Evolutionary conservation across 2,329 filamentous ascomycete species (phyloP).

Genomic region (Lachnum nothofagi): DNA sequence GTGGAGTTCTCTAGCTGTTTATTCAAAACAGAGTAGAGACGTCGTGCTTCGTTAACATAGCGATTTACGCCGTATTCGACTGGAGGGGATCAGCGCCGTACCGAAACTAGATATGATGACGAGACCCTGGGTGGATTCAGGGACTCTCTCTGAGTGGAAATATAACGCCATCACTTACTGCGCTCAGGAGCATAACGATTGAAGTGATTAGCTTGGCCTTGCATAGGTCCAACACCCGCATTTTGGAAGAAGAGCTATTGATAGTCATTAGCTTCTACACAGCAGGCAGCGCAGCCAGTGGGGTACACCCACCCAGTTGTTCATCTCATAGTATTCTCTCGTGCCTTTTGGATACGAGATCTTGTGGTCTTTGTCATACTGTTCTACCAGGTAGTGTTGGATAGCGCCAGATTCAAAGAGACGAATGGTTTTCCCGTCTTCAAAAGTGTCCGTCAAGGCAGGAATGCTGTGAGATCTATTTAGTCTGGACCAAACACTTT

Average conservation of each 20-base stretch:
- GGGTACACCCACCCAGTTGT: constrained; percentile 63
- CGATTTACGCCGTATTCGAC: constrained; percentile 75
- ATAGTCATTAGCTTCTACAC: constrained; percentile 3
- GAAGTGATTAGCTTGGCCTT: constrained; percentile 82
- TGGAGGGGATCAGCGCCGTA: background rate
- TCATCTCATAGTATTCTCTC: constrained; percentile 72
- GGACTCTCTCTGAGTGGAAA: background rate
- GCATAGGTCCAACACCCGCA: constrained; percentile 76
- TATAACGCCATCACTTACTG: constrained; percentile 34
- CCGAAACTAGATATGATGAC: too few species aligned
- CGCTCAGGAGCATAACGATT: constrained; percentile 73
- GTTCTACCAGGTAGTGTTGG: constrained; percentile 75
- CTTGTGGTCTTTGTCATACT: constrained; percentile 77
- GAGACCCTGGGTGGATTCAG: background rate
- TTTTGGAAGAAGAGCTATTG: constrained; percentile 63
- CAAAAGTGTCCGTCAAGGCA: constrained; percentile 73
- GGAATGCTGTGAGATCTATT: too few species aligned
- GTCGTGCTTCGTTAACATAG: constrained; percentile 77
- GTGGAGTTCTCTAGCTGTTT: constrained; percentile 57
- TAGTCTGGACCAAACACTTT: too few species aligned
- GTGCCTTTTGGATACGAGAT: constrained; percentile 70
- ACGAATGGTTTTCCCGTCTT: constrained; percentile 66
- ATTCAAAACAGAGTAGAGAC: constrained; percentile 74
- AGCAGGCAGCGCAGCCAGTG: too few species aligned
- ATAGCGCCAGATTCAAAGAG: constrained; percentile 83